Base-by-base conservation (phyloP, 164 flowering plant genomes). In the Buxus sempervirens region DNA sequence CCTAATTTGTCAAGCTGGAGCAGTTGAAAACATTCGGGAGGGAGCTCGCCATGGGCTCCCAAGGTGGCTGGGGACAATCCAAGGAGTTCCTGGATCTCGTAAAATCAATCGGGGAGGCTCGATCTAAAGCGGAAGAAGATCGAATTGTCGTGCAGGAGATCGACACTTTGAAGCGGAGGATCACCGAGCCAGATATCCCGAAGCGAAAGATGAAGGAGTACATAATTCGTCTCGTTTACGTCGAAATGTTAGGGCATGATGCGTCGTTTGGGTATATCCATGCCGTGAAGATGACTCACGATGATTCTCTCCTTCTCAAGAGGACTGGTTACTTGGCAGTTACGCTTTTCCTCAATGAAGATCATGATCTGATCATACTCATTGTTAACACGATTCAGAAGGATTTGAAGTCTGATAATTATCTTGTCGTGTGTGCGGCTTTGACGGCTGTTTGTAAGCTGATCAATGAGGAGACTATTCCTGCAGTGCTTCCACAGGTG, bases 41-140 rank as follows among this genome's bases (percentile, higher is more conserved):
- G 85, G 99, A 95, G 90, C 96, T 95, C 68, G 98, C 99, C 19
- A 95, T 95, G 98, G 93, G 97, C 71, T 90, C 97, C 72, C 91
- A 86, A 54, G 94, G 89, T 8, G 97, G 93, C 6, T 89, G 90
- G 78, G 92, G 94, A 10, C 91, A 92, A 61, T 93, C 99, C 28
- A 93, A 89, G 73, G 99, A 93, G 72, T 96, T 93, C 70, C 77
- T 96, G 21, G 99, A 96, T 76, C 86, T 96, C 38, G 87, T 96
- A 54, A 96, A 96, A 71, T 96, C 98, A 23, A 96, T 96, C 62
- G 99, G 99, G 38, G 99, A 96, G 70, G 83, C 96, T 0, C 88
- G 99, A 82, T 96, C 98, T 73, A 90, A 93, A 73, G 91, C 98
- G 48, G 99, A 96, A 69, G 99, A 96, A 70, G 99, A 96, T 54